Evolutionary conservation across 1,284 basidiomycete species (phyloP).

Genomic region (Boletus holoroseus): DNA sequence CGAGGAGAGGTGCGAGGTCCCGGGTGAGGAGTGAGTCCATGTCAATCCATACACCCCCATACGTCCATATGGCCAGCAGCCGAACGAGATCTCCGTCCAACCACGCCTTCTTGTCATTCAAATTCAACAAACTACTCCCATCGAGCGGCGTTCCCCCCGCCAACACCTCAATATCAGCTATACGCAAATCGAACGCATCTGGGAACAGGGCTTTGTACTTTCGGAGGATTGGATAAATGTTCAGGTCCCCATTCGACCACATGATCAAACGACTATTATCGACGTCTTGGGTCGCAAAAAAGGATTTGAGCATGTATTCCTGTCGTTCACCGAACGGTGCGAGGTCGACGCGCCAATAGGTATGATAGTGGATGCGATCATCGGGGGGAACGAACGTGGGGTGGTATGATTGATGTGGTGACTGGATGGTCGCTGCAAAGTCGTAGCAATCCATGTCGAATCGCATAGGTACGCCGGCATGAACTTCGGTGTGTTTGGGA

Average conservation of each 20-base stretch:
- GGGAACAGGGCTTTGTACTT: conserved; percentile 61
- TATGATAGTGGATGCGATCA: conserved; percentile 66
- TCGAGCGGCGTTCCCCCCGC: conserved; percentile 74
- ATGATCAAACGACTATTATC: conserved; percentile 63
- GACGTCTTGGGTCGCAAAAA: conserved; percentile 83
- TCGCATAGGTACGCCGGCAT: conserved; percentile 70
- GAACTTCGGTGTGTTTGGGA: conserved; percentile 60
- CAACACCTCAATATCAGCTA: conserved; percentile 62
- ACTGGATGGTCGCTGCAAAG: conserved; percentile 73
- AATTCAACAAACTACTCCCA: conserved; percentile 51
- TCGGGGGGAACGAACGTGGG: conserved; percentile 28
- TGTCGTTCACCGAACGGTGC: conserved; percentile 74
- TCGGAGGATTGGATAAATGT: conserved; percentile 53
- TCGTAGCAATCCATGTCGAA: conserved; percentile 85
- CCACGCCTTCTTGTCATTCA: conserved; percentile 79
- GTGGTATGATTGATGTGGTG: conserved; percentile 5
- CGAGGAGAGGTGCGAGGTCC: conserved; percentile 75
- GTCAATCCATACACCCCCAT: conserved; percentile 91
- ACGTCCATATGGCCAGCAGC: conserved; percentile 78
- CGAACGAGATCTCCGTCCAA: conserved; percentile 86
- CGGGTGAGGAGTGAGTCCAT: conserved; percentile 91
- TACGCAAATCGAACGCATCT: conserved; percentile 61
- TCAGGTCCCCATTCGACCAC: conserved; percentile 83
- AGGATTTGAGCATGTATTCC: conserved; percentile 83
- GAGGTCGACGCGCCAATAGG: conserved; percentile 88